A percentile compares a stretch with the other conserved stretches of the same genome.
These are phyloP conservation scores for Chaetomiaceae sp. DNA, from an alignment of 2,329 filamentous ascomycete species.

Conservation along the genomic window DNA sequence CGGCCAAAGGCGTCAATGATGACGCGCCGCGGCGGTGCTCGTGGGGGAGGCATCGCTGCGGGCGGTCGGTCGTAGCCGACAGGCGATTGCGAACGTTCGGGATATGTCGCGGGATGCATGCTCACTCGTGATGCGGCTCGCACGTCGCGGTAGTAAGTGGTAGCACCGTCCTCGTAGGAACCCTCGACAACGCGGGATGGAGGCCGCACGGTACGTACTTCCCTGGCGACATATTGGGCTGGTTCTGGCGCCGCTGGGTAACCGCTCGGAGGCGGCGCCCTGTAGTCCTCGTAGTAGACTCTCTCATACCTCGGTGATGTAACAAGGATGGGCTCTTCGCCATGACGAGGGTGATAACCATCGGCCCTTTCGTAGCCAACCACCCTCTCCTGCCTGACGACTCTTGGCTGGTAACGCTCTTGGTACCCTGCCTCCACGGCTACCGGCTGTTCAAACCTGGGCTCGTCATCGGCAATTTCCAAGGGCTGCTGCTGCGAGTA, in stretches of 20 bases:
- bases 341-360: conserved; percentile 26
- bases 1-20: conserved; percentile 79
- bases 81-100: conserved; percentile 46
- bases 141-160: conserved; percentile 42
- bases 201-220: conserved; percentile 36
- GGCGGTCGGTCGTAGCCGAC: conserved; percentile 40
- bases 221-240: conserved; percentile 35
- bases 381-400: conserved; percentile 30
- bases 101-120: conserved; percentile 46
- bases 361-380: conserved; percentile 35
- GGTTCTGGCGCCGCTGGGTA: conserved; percentile 22
- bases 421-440: conserved; percentile 33
- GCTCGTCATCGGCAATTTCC: conserved; percentile 38
- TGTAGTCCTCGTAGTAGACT: conserved; percentile 25
- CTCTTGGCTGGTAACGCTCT: conserved; percentile 33
- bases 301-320: conserved; percentile 33
- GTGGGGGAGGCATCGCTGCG: conserved; percentile 46
- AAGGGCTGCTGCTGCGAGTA: conserved; percentile 40
- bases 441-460: conserved; percentile 39
- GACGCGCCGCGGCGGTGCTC: conserved; percentile 58
- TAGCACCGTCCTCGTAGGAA: conserved; percentile 37
- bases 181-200: conserved; percentile 41
- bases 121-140: conserved; percentile 42
- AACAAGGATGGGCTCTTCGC: conserved; percentile 27
- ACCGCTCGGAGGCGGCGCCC: conserved; percentile 16